These are phyloP conservation scores for Erodium trifolium DNA, from an alignment of 441 rosid genomes.

Conservation along the genomic window DNA sequence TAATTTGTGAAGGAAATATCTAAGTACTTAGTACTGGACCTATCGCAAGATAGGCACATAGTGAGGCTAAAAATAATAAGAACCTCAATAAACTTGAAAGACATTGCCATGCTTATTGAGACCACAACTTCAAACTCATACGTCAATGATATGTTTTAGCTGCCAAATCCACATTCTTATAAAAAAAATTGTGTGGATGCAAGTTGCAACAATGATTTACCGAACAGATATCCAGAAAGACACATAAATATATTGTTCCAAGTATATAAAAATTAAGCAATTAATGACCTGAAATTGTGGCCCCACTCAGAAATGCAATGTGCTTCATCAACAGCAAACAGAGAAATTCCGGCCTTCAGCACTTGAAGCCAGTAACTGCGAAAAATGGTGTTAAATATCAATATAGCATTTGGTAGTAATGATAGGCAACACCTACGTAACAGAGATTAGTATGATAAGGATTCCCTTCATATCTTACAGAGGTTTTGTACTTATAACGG, in stretches of 20 bases:
- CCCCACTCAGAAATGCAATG: conserved; percentile 59
- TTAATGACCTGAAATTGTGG: conserved; percentile 41
- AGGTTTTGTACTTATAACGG: background rate
- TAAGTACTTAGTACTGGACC: no score
- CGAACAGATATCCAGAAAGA: background rate
- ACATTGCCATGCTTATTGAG: background rate
- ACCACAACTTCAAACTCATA: background rate
- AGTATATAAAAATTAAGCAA: background rate
- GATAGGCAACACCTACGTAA: background rate
- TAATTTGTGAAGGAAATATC: no score
- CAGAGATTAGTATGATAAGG: background rate
- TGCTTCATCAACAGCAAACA: conserved; percentile 49
- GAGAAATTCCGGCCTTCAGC: conserved; percentile 34
- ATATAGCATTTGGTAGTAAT: conserved; percentile 3
- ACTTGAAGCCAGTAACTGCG: conserved; percentile 39
- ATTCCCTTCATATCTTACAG: background rate
- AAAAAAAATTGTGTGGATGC: background rate
- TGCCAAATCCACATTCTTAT: background rate
- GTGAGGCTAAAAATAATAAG: background rate
- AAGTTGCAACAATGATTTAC: background rate
- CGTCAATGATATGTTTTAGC: background rate
- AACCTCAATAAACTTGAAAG: background rate
- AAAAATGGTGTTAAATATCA: conserved; percentile 7
- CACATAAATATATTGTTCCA: background rate
- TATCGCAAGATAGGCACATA: background rate